These are phyloP conservation scores for Penstemon davidsonii DNA, from an alignment of 257 asterid genomes.

Conservation along the genomic window DNA sequence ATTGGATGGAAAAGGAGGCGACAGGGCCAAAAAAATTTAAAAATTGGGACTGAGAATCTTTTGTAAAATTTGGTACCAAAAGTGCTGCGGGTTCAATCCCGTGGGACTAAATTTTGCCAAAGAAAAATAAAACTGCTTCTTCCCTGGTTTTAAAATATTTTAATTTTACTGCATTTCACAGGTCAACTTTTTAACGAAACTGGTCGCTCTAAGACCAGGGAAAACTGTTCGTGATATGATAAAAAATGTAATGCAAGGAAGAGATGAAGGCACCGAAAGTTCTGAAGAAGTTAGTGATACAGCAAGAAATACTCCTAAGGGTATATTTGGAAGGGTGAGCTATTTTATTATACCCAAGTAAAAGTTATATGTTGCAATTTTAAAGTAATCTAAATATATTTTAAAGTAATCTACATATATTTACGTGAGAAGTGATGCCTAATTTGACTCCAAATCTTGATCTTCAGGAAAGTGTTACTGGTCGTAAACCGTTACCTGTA, in stretches of 20 bases:
- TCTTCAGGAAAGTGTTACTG: conserved; percentile 78
- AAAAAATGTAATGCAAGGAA: conserved; percentile 85
- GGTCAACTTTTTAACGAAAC: conserved; percentile 88
- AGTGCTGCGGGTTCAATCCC: no score
- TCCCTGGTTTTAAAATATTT: conserved; percentile 16
- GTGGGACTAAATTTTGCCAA: no score
- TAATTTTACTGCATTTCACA: conserved; percentile 35
- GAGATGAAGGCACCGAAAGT: conserved; percentile 73
- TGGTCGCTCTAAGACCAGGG: conserved; percentile 86
- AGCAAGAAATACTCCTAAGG: conserved; percentile 38
- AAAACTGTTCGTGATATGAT: conserved; percentile 78
- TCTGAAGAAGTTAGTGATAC: conserved; percentile 38
- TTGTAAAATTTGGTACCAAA: no score
- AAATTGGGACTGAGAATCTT: no score
- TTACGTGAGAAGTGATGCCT: conserved; percentile 17
- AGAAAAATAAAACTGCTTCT: conserved; percentile 15
- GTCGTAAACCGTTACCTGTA: conserved; percentile 76
- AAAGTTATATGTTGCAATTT: not conserved
- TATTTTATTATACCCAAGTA: conserved; percentile 16
- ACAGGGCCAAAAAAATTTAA: no score
- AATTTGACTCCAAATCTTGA: conserved; percentile 38
- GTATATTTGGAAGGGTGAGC: conserved; percentile 81
- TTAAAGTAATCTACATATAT: not conserved
- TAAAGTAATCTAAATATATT: conserved; percentile 2
- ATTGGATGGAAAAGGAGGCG: no score